A percentile compares a stretch with the other conserved stretches of the same genome.
Conservation (phyloP, 768 basidiomycete genomes). For the Suillus paluster region DNA sequence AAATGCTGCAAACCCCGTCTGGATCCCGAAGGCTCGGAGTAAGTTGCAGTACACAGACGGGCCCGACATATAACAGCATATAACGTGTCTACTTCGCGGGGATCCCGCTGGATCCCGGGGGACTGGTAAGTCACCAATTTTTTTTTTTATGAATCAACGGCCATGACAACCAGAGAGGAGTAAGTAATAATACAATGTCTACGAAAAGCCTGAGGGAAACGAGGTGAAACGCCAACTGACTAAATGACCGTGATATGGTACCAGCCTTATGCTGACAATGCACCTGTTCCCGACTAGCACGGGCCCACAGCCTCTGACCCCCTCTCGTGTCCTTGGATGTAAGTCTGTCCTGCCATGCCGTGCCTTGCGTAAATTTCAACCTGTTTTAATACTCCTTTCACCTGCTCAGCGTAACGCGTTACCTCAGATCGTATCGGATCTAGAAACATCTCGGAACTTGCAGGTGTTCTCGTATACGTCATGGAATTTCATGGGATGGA, state of each 20-base stretch:
- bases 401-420: neutral
- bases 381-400: neutral
- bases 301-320: neutral
- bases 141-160: neutral
- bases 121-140: neutral
- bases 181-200: no score
- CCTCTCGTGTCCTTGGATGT: neutral
- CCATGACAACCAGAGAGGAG: slow-evolving; percentile 3
- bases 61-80: no score
- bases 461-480: neutral
- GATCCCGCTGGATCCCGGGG: neutral
- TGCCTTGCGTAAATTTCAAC: no score
- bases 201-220: no score
- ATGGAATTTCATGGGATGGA: neutral
- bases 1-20: neutral
- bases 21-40: neutral
- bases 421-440: slow-evolving; percentile 4
- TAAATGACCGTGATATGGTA: neutral
- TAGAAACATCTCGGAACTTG: slow-evolving; percentile 1
- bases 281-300: neutral
- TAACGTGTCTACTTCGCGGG: neutral
- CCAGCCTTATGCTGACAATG: neutral
- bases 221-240: no score
- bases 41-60: neutral
- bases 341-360: no score